A percentile compares a stretch with the other conserved stretches of the same genome.
Evolutionary conservation across 176 grass and related monocot species (phyloP).

Genomic region (Saccharum spontaneum): DNA sequence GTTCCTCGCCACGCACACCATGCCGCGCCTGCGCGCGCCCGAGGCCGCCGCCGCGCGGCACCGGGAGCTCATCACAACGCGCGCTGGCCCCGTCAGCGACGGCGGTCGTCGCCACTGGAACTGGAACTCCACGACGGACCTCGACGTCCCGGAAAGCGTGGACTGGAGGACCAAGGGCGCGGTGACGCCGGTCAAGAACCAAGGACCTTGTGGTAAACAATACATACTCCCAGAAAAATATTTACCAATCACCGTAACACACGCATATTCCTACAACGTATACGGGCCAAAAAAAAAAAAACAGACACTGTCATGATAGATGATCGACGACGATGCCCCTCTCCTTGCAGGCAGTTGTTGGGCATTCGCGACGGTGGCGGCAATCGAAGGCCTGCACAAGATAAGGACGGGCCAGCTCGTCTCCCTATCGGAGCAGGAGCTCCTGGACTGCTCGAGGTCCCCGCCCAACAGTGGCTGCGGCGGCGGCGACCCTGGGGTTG

Average conservation of each 20-base stretch:
- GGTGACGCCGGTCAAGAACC: neutral
- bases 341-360: too few species aligned
- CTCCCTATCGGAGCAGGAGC: slow-evolving; percentile 42
- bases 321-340: too few species aligned
- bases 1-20: slow-evolving; percentile 23
- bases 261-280: too few species aligned
- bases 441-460: slow-evolving; percentile 28
- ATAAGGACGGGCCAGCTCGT: slow-evolving; percentile 20
- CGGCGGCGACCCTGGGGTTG: neutral
- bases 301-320: too few species aligned
- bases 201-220: too few species aligned
- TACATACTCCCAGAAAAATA: too few species aligned
- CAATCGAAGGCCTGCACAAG: slow-evolving; percentile 27
- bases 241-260: too few species aligned
- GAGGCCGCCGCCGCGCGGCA: neutral
- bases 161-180: slow-evolving; percentile 30
- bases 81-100: neutral
- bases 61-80: neutral
- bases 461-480: neutral
- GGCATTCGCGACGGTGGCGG: slow-evolving; percentile 31
- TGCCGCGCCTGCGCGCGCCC: neutral
- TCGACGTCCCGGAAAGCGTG: neutral
- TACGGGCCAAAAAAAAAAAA: too few species aligned
- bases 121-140: neutral
- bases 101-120: neutral